phyloP scores from a whole-genome alignment of 805 yeast genomes.

The Starmera quercuum region DNA sequence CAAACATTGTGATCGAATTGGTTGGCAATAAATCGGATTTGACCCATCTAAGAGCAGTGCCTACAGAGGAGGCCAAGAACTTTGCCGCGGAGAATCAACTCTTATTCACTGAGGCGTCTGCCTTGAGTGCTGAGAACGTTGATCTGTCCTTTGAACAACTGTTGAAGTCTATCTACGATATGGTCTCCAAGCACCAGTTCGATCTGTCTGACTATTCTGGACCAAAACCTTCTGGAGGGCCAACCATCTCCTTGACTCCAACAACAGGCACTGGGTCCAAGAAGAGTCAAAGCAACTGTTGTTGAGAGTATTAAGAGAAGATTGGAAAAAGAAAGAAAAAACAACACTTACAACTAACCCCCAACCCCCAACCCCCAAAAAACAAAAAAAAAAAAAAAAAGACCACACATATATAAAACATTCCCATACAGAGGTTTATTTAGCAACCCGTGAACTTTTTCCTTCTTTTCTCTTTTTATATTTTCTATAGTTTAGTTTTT shows the following conservation, averaged over 20 bases:
- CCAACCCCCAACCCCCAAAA: too few relatives aligned
- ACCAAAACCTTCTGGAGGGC: conserved; percentile 71
- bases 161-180: conserved; percentile 86
- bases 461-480: too few relatives aligned
- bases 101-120: conserved; percentile 93
- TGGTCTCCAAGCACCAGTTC: conserved; percentile 88
- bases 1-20: conserved; percentile 88
- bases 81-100: conserved; percentile 90
- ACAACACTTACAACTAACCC: too few relatives aligned
- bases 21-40: conserved; percentile 91
- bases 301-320: too few relatives aligned
- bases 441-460: too few relatives aligned
- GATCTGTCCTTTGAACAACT: conserved; percentile 91
- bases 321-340: too few relatives aligned
- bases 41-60: conserved; percentile 90
- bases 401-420: too few relatives aligned
- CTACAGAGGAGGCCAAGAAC: conserved; percentile 94
- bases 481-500: too few relatives aligned
- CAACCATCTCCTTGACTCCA: conserved; percentile 87
- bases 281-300: conserved; percentile 47
- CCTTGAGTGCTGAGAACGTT: conserved; percentile 89
- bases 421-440: too few relatives aligned
- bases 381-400: too few relatives aligned
- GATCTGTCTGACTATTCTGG: conserved; percentile 71
- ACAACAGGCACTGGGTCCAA: conserved; percentile 79